Base-by-base conservation (phyloP, 1,284 basidiomycete genomes). In the Cronartium quercuum region DNA sequence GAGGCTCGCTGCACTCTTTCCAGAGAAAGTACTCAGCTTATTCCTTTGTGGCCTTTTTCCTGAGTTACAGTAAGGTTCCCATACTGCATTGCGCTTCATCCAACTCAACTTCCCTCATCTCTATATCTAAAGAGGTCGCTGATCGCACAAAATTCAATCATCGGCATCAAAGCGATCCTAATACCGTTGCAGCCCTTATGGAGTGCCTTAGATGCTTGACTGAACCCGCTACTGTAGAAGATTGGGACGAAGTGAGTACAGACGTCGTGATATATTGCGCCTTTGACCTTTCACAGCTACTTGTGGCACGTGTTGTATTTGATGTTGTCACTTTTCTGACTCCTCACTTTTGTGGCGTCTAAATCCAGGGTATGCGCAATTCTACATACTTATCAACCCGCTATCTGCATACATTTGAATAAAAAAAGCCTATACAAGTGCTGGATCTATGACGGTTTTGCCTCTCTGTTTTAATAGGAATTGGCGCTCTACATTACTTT, bases 381-480 rank as follows among this genome's bases (percentile, higher is more conserved):
- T 29, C 66, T 73, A n/a, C 62, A 63, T 6, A n/a, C n/a, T n/a
- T n/a, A n/a, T n/a, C n/a, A n/a, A n/a, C 37, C 62, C 9, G 44
- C 13, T 40, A 37, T 4, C 10, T 34, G 7, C 13, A 55, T 7
- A 63, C 64, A 34, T 10, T n/a, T 51, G 69, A 73, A 18, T 34
- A 57, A 34, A 21, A n/a, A n/a, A n/a, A n/a, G n/a, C n/a, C n/a
- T n/a, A n/a, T n/a, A n/a, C n/a, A n/a, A n/a, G n/a, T n/a, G n/a
- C n/a, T n/a, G n/a, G n/a, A n/a, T n/a, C n/a, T n/a, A n/a, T n/a
- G n/a, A n/a, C n/a, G n/a, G n/a, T n/a, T n/a, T n/a, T 18, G 21
- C 15, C 47, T 13, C 10, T 13, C 12, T 51, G 15, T n/a, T n/a
- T 12, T 51, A 5, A 18, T 12, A 51, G 47, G 47, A 51, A 51